Evolutionary conservation across 306 rosid genomes (phyloP).

Genomic region (Inga laurina): DNA sequence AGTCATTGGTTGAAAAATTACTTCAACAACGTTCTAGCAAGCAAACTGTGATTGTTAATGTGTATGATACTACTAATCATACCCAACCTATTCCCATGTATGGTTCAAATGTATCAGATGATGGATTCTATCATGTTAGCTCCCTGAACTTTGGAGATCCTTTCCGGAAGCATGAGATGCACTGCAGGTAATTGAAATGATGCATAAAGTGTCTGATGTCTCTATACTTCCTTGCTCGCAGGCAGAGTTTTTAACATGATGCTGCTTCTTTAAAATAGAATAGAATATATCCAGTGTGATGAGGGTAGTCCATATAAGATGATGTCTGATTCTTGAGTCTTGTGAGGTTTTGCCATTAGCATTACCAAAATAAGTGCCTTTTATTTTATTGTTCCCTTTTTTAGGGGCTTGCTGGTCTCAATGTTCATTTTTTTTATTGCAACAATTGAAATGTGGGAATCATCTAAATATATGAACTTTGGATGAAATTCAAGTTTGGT

Average conservation of each 20-base stretch:
- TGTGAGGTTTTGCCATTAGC: slow-evolving; percentile 11
- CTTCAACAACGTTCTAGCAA: slow-evolving; percentile 98
- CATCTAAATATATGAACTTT: background rate
- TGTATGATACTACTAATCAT: slow-evolving; percentile 82
- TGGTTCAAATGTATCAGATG: slow-evolving; percentile 70
- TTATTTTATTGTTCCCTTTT: background rate
- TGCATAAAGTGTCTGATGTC: slow-evolving; percentile 2
- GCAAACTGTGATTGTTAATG: slow-evolving; percentile 87
- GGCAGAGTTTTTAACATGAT: background rate
- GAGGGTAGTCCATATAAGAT: background rate
- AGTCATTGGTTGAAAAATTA: slow-evolving; percentile 93
- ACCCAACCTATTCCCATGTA: slow-evolving; percentile 88
- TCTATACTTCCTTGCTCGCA: background rate
- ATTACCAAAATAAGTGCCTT: background rate
- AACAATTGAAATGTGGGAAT: slow-evolving; percentile 12
- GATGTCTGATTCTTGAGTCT: background rate
- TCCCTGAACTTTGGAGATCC: slow-evolving; percentile 94
- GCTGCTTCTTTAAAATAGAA: background rate
- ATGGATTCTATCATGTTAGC: slow-evolving; percentile 66
- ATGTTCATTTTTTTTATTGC: background rate
- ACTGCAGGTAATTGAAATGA: slow-evolving; percentile 66
- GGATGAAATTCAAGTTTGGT: slow-evolving; percentile 32
- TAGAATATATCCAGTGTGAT: background rate
- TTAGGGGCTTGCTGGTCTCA: background rate
- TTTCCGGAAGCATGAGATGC: slow-evolving; percentile 93